Evolutionary conservation across 495 filamentous ascomycete species (phyloP).

Genomic region (Clohesyomyces aquaticus): DNA sequence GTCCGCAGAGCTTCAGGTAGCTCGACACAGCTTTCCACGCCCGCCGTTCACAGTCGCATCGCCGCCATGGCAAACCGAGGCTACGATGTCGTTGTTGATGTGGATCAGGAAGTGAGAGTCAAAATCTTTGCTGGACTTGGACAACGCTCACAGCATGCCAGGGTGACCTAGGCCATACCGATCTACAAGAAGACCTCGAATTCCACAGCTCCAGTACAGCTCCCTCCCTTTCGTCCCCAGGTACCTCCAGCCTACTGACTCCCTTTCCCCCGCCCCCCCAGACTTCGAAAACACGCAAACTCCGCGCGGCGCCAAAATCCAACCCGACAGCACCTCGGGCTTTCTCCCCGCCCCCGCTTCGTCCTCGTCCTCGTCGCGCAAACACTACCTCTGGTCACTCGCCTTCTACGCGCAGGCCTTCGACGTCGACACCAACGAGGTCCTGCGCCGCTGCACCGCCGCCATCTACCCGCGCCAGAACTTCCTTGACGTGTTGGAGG

Average conservation of each 20-base stretch:
- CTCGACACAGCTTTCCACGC: slow-evolving; percentile 13
- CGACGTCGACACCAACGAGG: slow-evolving; percentile 90
- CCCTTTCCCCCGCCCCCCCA: slow-evolving; percentile 40
- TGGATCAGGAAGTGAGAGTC: slow-evolving; percentile 95
- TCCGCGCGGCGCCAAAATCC: slow-evolving; percentile 60
- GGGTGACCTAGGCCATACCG: slow-evolving; percentile 97
- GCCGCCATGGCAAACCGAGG: slow-evolving; percentile 74
- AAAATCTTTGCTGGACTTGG: too few relatives aligned
- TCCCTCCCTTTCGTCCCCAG: not conserved
- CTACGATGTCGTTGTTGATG: slow-evolving; percentile 97
- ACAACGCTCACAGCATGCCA: slow-evolving; percentile 49
- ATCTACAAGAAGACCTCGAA: slow-evolving; percentile 97
- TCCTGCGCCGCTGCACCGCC: slow-evolving; percentile 79
- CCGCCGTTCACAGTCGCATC: not conserved
- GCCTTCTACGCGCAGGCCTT: slow-evolving; percentile 97
- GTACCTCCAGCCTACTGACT: slow-evolving; percentile 29
- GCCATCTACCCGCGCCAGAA: slow-evolving; percentile 86
- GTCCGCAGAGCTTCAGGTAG: slow-evolving; percentile 30
- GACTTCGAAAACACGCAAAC: slow-evolving; percentile 61
- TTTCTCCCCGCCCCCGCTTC: slow-evolving; percentile 39
- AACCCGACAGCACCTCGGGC: slow-evolving; percentile 59
- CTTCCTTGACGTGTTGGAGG: slow-evolving; percentile 94
- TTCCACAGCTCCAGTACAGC: slow-evolving; percentile 87
- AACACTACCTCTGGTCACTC: slow-evolving; percentile 88
- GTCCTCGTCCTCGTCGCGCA: slow-evolving; percentile 55